Evolutionary conservation across 75 land plant species (phyloP), one percentile per base, ranked within the genome.

Genomic region (Azolla pinnata): DNA sequence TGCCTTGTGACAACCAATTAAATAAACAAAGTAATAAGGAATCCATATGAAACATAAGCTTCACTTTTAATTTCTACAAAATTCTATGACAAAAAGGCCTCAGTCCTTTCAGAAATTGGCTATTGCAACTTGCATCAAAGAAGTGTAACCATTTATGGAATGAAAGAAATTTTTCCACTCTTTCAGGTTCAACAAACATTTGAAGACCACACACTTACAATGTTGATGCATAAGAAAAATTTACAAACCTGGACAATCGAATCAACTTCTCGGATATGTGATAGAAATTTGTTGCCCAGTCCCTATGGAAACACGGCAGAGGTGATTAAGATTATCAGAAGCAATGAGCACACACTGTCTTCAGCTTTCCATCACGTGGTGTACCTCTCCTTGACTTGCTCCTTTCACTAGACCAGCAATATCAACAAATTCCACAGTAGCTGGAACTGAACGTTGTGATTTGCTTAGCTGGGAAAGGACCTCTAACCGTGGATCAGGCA

Each of bases 391-490:
- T 71, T 90, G 90, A 59, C 97, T 95, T 12, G 99, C 99, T 57
- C 99, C 99, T 59, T 95, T 95, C 19, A 95, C 99, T 40, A 95
- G 83, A 7, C 99, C 99, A 56, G 99, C 99, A 73, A 95, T 95
- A 63, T 95, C 99, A 10, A 95, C 99, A 78, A 95, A 86, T 59
- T 95, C 97, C 44, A 95, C 78, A 44, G 81, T 81, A 10, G 99
- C 81, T 49, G 99, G 86, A 9, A 95, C 85, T 4, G 61, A 51
- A 17, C 70, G 66, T 62, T 86, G 87, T 33, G 99, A 90, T 55
- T 89, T 90, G 54, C 82, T 86, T 26, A 95, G 66, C 21, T 75
- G 51, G 4, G 86, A 74, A 57, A 95, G 91, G 4, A 86, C 84
- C 52, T 79, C 61, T 31, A 95, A 65, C 3, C 99, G 80, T 17